phyloP scores from a whole-genome alignment of 495 filamentous ascomycete species.

The Annulohypoxylon stygium region DNA sequence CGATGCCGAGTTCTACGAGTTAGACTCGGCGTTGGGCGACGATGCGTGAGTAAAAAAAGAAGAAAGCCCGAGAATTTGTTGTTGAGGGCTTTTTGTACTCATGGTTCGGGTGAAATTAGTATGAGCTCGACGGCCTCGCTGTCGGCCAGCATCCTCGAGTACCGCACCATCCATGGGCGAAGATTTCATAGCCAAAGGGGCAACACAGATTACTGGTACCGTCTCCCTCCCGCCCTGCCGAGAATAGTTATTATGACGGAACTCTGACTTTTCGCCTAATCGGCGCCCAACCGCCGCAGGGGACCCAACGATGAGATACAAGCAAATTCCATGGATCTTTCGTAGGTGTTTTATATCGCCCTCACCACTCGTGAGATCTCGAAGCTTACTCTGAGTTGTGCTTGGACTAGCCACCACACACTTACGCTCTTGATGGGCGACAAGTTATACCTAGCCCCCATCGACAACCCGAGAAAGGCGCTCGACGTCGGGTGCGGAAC shows the following conservation, averaged over 20 bases:
- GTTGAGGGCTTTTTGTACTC: background rate
- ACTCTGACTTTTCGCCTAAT: background rate
- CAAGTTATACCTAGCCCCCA: constrained; percentile 70
- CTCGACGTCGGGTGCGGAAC: constrained; percentile 77
- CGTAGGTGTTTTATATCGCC: constrained; percentile 31
- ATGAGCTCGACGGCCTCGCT: constrained; percentile 59
- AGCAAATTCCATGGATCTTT: constrained; percentile 54
- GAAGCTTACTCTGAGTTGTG: background rate
- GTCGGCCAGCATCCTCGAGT: constrained; percentile 58
- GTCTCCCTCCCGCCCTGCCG: background rate
- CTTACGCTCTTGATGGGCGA: constrained; percentile 62
- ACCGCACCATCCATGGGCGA: constrained; percentile 57
- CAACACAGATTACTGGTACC: constrained; percentile 52
- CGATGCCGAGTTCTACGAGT: constrained; percentile 44
- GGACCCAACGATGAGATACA: constrained; percentile 55
- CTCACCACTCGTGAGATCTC: background rate
- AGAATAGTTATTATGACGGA: background rate
- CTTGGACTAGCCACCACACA: constrained; percentile 49
- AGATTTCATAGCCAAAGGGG: constrained; percentile 54
- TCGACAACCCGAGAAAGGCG: constrained; percentile 68
- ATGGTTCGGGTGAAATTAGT: constrained; percentile 16
- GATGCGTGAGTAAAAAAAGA: constrained; percentile 43
- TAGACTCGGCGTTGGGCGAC: constrained; percentile 53
- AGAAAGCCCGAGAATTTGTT: background rate
- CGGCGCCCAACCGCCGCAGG: constrained; percentile 38